Evolutionary conservation across 106 monocot genomes (phyloP), one percentile per base, ranked within the genome.

Genomic region (Acanthochlamys bracteata): DNA sequence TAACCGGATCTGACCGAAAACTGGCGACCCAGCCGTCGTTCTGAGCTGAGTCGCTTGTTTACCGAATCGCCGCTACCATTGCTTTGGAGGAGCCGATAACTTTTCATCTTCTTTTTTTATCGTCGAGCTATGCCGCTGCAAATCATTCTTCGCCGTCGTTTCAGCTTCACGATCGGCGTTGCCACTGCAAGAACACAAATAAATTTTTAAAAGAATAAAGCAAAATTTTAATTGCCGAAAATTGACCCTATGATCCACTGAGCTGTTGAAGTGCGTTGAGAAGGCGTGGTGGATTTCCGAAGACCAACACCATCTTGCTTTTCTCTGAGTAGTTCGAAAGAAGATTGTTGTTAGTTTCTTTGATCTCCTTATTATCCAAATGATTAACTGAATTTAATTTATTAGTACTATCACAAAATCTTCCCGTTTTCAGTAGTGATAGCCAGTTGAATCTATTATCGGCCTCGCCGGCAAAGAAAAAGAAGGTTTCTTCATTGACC

Each of bases 261-360:
- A 95, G 84, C 67, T 82, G 79, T 24, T 84, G 74, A 19, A 95
- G 86, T 1, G 90, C 86, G 23, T 87, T 59, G 43, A 95, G 62
- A 79, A 95, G 90, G 11, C 82, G 39, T 80, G 83, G 59, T 95
- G 94, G 24, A 95, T 83, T 57, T 84, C 90, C 56, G 82, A 79
- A 10, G 94, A 86, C 94, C 94, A 95, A 67, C 86, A 86, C 65
- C 94, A 71, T 55, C 94, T 73, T 13, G 75, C 24, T 66, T 95
- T 95, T 47, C 84, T 43, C 43, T 43, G 57, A 12, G 80, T 33
- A 39, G 67, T 19, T 33, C 67, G 76, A 17, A 58, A 41, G 59
- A 62, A 0, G 42, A 61, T 26, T 72, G 71, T 62, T 80, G 73
- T 25, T 83, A 73, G 67, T 59, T 64, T 41, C 69, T 66, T 66